Conservation (phyloP, 2,329 filamentous ascomycete genomes). For the Neonectria punicea region DNA sequence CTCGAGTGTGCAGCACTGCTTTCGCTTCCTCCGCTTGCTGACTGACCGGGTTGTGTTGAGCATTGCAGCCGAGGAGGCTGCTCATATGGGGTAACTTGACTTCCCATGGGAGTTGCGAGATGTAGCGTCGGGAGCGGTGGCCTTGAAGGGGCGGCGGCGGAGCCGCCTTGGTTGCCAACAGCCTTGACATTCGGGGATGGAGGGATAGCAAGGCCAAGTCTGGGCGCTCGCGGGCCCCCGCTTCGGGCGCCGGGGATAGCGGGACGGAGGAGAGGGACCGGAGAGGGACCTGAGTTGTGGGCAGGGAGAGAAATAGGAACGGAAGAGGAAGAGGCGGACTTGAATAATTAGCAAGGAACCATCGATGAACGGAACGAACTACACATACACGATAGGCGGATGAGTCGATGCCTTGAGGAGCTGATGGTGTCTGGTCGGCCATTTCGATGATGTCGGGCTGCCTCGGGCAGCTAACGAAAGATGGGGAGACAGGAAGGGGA, state of each 20-base stretch:
- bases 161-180: constrained; percentile 64
- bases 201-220: constrained; percentile 89
- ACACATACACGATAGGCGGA: constrained; percentile 38
- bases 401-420: constrained; percentile 35
- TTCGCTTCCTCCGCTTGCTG: constrained; percentile 82
- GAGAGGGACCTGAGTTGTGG: constrained; percentile 61
- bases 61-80: constrained; percentile 63
- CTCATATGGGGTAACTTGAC: constrained; percentile 77
- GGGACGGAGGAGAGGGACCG: constrained; percentile 83
- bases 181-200: constrained; percentile 85
- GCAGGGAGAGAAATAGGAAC: constrained; percentile 46
- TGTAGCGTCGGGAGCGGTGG: constrained; percentile 81
- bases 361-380: background rate
- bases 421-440: constrained; percentile 38
- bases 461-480: constrained; percentile 22
- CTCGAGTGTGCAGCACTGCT: constrained; percentile 82
- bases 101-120: constrained; percentile 89
- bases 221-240: constrained; percentile 73
- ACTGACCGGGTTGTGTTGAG: constrained; percentile 67
- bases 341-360: constrained; percentile 30
- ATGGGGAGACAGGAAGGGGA: background rate
- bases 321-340: constrained; percentile 38
- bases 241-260: constrained; percentile 78
- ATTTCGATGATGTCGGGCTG: constrained; percentile 33
- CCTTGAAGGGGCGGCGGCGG: constrained; percentile 48